Conservation (phyloP, 148 eudicot species). For the Drosera capensis region DNA sequence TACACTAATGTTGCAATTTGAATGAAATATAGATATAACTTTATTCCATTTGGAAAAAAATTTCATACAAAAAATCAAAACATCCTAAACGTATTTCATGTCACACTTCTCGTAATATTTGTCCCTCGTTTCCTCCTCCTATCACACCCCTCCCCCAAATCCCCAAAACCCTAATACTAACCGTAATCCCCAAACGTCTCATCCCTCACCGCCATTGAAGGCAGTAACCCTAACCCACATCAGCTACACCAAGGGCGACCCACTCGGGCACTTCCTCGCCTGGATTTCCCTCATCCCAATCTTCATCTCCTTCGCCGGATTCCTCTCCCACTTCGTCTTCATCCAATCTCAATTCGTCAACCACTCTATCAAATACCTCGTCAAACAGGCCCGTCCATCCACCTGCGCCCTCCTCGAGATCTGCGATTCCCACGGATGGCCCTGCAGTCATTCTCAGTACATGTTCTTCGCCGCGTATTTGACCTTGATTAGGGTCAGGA, state of each 20-base stretch:
- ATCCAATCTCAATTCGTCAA: slow-evolving; percentile 59
- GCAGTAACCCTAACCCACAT: slow-evolving; percentile 86
- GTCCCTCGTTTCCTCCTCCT: too few species aligned
- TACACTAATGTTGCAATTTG: too few species aligned
- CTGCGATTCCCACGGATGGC: slow-evolving; percentile 96
- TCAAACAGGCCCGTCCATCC: slow-evolving; percentile 65
- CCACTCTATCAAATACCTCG: slow-evolving; percentile 47
- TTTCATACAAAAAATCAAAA: too few species aligned
- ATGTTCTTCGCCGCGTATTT: slow-evolving; percentile 72
- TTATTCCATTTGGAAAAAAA: too few species aligned
- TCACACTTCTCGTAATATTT: too few species aligned
- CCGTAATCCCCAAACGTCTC: too few species aligned
- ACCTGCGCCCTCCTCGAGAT: slow-evolving; percentile 64
- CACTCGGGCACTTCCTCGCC: slow-evolving; percentile 58
- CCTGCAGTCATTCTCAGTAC: slow-evolving; percentile 77
- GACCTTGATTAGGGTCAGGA: slow-evolving; percentile 32
- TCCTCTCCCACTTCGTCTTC: slow-evolving; percentile 59
- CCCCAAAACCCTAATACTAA: too few species aligned
- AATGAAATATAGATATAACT: too few species aligned
- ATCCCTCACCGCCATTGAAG: slow-evolving; percentile 32
- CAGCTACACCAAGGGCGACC: slow-evolving; percentile 66
- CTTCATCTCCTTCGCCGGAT: slow-evolving; percentile 75
- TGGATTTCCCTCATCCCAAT: slow-evolving; percentile 83
- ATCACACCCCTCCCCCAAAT: too few species aligned
- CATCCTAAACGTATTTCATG: too few species aligned